Percentiles rank a stretch among this genome's conserved stretches.
phyloP scores from a whole-genome alignment of 495 filamentous ascomycete genomes.

The Podospora bellae-mahoneyi region DNA sequence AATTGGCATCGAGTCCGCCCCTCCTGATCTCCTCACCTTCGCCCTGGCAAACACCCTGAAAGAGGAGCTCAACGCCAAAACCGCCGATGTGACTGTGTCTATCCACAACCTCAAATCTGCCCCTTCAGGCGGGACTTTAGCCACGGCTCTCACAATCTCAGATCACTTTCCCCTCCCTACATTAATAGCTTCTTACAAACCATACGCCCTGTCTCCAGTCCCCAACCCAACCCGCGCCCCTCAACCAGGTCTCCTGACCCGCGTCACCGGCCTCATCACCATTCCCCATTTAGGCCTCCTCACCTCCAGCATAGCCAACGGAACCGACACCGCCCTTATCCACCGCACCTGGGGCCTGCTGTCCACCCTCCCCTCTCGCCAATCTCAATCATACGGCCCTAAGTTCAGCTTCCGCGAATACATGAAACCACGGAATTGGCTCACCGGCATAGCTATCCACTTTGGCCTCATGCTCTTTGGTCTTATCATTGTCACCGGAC shows the following conservation, averaged over 20 bases:
- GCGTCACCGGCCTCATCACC: slow-evolving; percentile 57
- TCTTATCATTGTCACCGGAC: slow-evolving; percentile 47
- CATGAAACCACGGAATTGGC: slow-evolving; percentile 56
- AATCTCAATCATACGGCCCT: slow-evolving; percentile 59
- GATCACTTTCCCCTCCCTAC: slow-evolving; percentile 59
- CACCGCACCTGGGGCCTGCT: slow-evolving; percentile 76
- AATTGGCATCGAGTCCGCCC: slow-evolving; percentile 80
- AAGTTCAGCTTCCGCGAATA: slow-evolving; percentile 72
- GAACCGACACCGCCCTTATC: slow-evolving; percentile 64
- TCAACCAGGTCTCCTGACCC: slow-evolving; percentile 40
- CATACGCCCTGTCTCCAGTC: slow-evolving; percentile 66
- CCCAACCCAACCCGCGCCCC: slow-evolving; percentile 47
- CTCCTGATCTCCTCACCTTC: slow-evolving; percentile 76
- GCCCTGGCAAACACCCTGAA: slow-evolving; percentile 62
- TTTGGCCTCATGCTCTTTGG: slow-evolving; percentile 50
- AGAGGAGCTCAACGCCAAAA: slow-evolving; percentile 51
- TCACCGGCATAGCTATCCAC: slow-evolving; percentile 57
- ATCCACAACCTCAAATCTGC: slow-evolving; percentile 62
- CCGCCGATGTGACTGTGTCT: slow-evolving; percentile 56
- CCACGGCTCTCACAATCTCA: slow-evolving; percentile 60
- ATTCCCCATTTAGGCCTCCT: slow-evolving; percentile 66
- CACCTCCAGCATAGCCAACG: slow-evolving; percentile 55
- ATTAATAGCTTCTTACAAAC: slow-evolving; percentile 51
- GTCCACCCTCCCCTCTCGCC: slow-evolving; percentile 40
- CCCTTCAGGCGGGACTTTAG: slow-evolving; percentile 72